Evolutionary conservation across 495 filamentous ascomycete species (phyloP), one percentile per base, ranked within the genome.

Genomic region (Penicillium bovifimosum): DNA sequence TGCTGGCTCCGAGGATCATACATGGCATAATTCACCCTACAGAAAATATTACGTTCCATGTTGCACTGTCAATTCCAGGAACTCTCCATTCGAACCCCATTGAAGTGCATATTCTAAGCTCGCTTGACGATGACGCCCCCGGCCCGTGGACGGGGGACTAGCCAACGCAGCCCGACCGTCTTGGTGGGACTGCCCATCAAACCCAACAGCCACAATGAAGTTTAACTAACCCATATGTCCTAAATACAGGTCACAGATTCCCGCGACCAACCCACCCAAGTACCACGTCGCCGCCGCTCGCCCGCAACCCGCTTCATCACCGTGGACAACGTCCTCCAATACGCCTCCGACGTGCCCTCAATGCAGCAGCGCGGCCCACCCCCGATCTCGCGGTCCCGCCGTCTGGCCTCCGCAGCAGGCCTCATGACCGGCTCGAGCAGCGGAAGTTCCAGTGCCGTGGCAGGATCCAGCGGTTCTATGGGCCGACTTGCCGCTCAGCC

Each of bases 271-370:
- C 61, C 62, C 6, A 45, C 69, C 9, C 45, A 53, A 6, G 67
- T 61, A 33, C 69, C 65, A 41, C 68, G 61, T 50, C 70, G 63
- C 27, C 70, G 63, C 35, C 68, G 65, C 41, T 73, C 68, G 38
- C 72, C 76, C 28, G 72, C 80, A 38, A 91, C 86, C 53, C 89
- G 91, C 41, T 84, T 93, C 66, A 88, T 98, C 58, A 95, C 89
- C 10, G 95, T 99, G 62, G 93, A 99, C 69, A 96, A 90, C 61
- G 85, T 97, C 52, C 84, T 99, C 3, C 90, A 95, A 69, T 88
- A 95, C 71, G 83, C 90, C 50, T 95, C 89, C 31, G 91, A 99
- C 59, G 89, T 99, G 5, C 95, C 93, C 16, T 97, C 93, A 0
- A 91, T 88, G 67, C 91, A 97, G 68, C 88, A 90, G 34, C 84